Conservation (phyloP, 495 filamentous ascomycete species). For the Beverwykella pulmonaria region DNA sequence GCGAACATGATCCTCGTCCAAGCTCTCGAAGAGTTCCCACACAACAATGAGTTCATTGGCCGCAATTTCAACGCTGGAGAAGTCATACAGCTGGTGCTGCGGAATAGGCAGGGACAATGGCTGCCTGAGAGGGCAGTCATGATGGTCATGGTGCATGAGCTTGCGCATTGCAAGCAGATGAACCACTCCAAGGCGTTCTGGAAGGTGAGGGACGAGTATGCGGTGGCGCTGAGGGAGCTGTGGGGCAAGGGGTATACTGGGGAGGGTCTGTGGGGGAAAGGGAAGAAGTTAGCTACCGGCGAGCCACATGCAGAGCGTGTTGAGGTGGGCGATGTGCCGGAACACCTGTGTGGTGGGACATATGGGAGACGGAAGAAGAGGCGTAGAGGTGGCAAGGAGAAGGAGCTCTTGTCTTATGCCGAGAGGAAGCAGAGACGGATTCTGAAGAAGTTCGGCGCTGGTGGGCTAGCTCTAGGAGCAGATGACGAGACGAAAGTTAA, state of each 20-base stretch:
- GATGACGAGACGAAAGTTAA: slow-evolving; percentile 63
- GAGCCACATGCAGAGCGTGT: slow-evolving; percentile 52
- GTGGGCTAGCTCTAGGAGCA: slow-evolving; percentile 66
- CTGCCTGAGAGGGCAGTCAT: slow-evolving; percentile 74
- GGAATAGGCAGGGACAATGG: slow-evolving; percentile 64
- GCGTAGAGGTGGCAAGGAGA: slow-evolving; percentile 40
- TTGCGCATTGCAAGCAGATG: slow-evolving; percentile 84
- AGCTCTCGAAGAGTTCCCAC: slow-evolving; percentile 74
- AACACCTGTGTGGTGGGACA: slow-evolving; percentile 70
- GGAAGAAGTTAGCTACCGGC: slow-evolving; percentile 61
- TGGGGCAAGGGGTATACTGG: slow-evolving; percentile 70
- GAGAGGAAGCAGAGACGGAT: slow-evolving; percentile 67
- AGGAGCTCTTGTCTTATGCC: slow-evolving; percentile 58
- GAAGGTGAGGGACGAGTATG: slow-evolving; percentile 68
- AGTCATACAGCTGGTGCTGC: slow-evolving; percentile 76
- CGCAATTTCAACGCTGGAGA: slow-evolving; percentile 87
- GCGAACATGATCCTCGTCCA: slow-evolving; percentile 66
- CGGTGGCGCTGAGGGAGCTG: slow-evolving; percentile 62
- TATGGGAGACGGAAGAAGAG: slow-evolving; percentile 57
- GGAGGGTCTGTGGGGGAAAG: slow-evolving; percentile 76
- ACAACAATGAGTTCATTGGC: slow-evolving; percentile 73
- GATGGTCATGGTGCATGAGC: slow-evolving; percentile 82
- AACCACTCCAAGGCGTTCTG: slow-evolving; percentile 76
- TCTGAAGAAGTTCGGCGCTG: slow-evolving; percentile 71
- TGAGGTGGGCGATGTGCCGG: slow-evolving; percentile 58